Conservation (phyloP, 2,329 filamentous ascomycete genomes). For the Aspergillus fischeri region DNA sequence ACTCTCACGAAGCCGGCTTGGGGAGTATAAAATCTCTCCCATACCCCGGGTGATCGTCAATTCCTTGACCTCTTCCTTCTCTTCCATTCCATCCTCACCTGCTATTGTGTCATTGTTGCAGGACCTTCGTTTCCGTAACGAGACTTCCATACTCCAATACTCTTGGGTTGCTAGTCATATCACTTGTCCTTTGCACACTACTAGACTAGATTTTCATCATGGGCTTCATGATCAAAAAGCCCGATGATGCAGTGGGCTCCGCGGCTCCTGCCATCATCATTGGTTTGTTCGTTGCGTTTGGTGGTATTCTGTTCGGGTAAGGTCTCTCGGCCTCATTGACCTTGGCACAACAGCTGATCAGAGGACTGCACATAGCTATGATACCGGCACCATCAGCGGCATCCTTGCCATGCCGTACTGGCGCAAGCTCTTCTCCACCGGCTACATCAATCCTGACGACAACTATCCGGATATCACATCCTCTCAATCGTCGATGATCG, state of each 20-base stretch:
- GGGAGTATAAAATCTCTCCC: neutral
- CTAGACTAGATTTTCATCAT: slow-evolving; percentile 21
- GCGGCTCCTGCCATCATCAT: slow-evolving; percentile 50
- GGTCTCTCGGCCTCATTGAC: slow-evolving; percentile 21
- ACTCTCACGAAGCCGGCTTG: neutral
- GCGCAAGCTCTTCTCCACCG: slow-evolving; percentile 31
- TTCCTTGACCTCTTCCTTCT: neutral
- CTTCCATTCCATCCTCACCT: neutral
- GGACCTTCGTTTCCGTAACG: neutral
- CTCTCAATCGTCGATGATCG: slow-evolving; percentile 58
- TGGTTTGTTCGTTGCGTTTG: slow-evolving; percentile 57
- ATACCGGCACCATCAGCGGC: slow-evolving; percentile 53
- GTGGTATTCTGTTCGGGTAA: slow-evolving; percentile 55
- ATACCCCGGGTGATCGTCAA: neutral
- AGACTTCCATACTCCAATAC: neutral
- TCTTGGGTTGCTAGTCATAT: neutral
- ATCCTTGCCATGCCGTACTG: slow-evolving; percentile 49
- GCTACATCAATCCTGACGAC: slow-evolving; percentile 32
- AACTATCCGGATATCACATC: slow-evolving; percentile 46
- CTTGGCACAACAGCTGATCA: neutral
- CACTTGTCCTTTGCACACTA: neutral
- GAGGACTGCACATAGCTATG: slow-evolving; percentile 32
- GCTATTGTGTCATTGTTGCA: neutral
- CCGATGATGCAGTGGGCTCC: slow-evolving; percentile 43
- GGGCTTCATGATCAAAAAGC: slow-evolving; percentile 44